phyloP scores from a whole-genome alignment of 306 rosid genomes.

The Dryas alaskensis region DNA sequence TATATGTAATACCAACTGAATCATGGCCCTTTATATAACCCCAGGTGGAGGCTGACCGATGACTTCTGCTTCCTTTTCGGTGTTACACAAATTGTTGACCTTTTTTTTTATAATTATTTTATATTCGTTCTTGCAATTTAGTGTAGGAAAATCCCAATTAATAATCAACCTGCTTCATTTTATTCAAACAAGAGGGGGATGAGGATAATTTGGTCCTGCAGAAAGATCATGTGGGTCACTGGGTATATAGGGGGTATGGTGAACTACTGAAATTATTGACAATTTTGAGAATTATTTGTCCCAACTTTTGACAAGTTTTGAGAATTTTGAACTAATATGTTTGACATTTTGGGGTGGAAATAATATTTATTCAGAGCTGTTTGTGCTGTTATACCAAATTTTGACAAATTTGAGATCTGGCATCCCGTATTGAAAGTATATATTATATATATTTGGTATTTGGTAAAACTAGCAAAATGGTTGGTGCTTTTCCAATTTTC shows the following conservation, averaged over 20 bases:
- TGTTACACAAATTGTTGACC: not conserved
- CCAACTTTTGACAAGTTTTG: conserved; percentile 7
- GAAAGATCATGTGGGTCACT: not conserved
- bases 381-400: conserved; percentile 14
- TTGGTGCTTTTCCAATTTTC: not conserved
- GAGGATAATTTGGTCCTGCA: not conserved
- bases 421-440: not conserved
- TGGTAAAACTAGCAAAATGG: not conserved
- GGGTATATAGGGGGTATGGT: not conserved
- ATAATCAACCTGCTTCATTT: not conserved
- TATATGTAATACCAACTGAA: not conserved
- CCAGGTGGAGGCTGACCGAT: not conserved
- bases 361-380: not conserved
- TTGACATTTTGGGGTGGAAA: not conserved
- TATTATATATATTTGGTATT: not conserved
- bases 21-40: not conserved
- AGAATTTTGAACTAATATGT: not conserved
- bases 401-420: not conserved
- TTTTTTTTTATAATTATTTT: no score
- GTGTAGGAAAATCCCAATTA: not conserved
- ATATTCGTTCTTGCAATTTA: no score
- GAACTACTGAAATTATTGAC: conserved; percentile 8
- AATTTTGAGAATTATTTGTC: not conserved
- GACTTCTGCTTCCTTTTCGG: not conserved
- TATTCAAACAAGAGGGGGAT: not conserved